These are phyloP conservation scores for Ogataea ganodermae DNA, from an alignment of 805 yeast species.

Conservation along the genomic window DNA sequence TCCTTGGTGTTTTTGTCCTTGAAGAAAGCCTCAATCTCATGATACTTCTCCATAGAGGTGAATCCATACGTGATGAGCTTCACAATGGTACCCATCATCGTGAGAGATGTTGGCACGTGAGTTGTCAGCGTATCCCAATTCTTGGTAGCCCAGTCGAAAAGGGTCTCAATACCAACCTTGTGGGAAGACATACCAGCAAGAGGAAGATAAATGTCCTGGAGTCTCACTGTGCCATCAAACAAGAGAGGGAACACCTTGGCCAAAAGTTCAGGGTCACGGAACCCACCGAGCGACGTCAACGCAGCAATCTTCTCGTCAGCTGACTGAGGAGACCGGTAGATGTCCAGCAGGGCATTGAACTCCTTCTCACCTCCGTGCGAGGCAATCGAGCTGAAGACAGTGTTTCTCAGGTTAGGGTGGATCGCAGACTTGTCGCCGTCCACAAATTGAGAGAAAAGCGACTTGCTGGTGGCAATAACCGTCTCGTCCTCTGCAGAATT, in stretches of 20 bases:
- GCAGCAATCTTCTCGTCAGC: conserved; percentile 61
- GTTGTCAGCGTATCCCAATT: conserved; percentile 74
- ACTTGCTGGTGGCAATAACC: conserved; percentile 32
- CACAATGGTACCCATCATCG: conserved; percentile 79
- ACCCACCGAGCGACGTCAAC: conserved; percentile 53
- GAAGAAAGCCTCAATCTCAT: conserved; percentile 51
- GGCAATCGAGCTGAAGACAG: conserved; percentile 47
- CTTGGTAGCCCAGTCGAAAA: conserved; percentile 68
- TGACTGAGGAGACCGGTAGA: conserved; percentile 52
- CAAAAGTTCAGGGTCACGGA: conserved; percentile 41
- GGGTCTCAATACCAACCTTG: conserved; percentile 62
- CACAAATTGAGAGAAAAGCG: conserved; percentile 32
- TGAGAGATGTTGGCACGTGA: conserved; percentile 76
- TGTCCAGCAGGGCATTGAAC: conserved; percentile 44
- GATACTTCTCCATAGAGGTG: conserved; percentile 41
- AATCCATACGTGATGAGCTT: conserved; percentile 51
- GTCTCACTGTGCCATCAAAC: conserved; percentile 70
- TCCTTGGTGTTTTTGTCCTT: conserved; percentile 52
- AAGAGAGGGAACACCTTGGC: conserved; percentile 42
- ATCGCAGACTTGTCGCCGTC: conserved; percentile 36
- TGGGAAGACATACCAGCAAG: conserved; percentile 70
- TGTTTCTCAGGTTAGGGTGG: conserved; percentile 48
- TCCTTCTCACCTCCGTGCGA: conserved; percentile 40
- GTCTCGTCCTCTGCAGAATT: conserved; percentile 43
- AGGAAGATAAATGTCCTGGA: conserved; percentile 55